These are phyloP conservation scores for Tolypocladium paradoxum DNA, from an alignment of 2,329 filamentous ascomycete genomes.

Conservation along the genomic window DNA sequence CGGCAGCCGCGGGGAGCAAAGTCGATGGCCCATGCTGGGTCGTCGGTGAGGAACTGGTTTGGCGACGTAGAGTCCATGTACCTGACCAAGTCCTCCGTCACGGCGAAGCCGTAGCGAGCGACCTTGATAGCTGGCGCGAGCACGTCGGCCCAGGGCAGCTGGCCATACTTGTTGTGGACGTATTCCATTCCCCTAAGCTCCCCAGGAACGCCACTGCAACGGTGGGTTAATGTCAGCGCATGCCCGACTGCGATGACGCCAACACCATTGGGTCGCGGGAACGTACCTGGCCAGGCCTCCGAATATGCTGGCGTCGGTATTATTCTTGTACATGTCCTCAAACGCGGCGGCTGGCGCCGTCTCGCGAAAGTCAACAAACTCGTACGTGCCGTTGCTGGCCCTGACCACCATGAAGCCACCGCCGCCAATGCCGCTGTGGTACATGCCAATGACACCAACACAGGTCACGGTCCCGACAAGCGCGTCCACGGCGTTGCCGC, in stretches of 20 bases:
- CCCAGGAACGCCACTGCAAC: constrained; percentile 50
- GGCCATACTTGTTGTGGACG: constrained; percentile 57
- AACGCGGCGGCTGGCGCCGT: constrained; percentile 69
- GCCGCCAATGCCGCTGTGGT: constrained; percentile 62
- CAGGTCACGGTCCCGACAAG: constrained; percentile 55
- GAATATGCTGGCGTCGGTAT: constrained; percentile 50
- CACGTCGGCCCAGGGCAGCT: constrained; percentile 53
- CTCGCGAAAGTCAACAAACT: constrained; percentile 79
- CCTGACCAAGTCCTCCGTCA: constrained; percentile 58
- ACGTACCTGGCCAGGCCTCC: constrained; percentile 64
- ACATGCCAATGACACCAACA: constrained; percentile 53
- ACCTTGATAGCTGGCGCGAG: constrained; percentile 60
- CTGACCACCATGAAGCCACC: constrained; percentile 73
- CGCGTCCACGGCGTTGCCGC: constrained; percentile 58
- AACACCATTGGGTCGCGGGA: background rate
- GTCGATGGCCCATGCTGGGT: constrained; percentile 71
- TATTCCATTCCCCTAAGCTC: constrained; percentile 65
- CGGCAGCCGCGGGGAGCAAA: constrained; percentile 68
- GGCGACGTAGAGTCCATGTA: constrained; percentile 49
- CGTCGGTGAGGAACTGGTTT: constrained; percentile 53
- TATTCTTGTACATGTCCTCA: constrained; percentile 70
- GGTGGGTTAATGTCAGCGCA: background rate
- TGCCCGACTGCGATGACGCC: constrained; percentile 1
- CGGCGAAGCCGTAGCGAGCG: constrained; percentile 60
- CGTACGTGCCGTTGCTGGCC: constrained; percentile 53